Conservation (phyloP, 2,329 filamentous ascomycete genomes). For the Sporothrix inflata region DNA sequence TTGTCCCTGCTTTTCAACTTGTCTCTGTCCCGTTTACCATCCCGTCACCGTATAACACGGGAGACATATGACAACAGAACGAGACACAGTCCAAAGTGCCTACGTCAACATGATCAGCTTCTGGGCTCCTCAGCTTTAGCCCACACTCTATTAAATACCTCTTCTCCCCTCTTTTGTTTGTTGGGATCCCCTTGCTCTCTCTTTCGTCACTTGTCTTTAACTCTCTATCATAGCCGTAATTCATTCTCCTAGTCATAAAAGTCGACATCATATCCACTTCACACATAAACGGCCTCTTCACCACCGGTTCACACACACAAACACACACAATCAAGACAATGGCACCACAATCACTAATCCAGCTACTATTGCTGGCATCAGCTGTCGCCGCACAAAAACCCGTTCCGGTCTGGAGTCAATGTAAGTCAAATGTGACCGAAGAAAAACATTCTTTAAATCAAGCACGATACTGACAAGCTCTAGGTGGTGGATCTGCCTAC, state of each 20-base stretch:
- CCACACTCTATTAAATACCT: neutral
- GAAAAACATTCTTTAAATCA: too few relatives aligned
- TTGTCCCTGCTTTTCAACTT: slow-evolving; percentile 7
- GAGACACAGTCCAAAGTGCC: neutral
- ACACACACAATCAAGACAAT: neutral
- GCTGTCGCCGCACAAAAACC: neutral
- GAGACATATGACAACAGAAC: neutral
- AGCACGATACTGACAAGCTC: neutral
- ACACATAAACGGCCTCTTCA: neutral
- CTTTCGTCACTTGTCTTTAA: neutral
- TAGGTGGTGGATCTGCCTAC: slow-evolving; percentile 12
- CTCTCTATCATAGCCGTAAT: neutral
- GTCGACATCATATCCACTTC: neutral
- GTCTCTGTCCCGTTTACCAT: too few relatives aligned
- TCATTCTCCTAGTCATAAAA: neutral
- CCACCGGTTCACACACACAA: neutral
- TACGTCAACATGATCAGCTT: neutral
- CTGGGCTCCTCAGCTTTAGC: too few relatives aligned
- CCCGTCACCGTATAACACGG: neutral
- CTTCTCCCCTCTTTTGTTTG: neutral
- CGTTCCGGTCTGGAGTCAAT: slow-evolving; percentile 20
- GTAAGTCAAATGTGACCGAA: neutral
- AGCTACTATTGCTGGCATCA: slow-evolving; percentile 1
- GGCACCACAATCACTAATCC: slow-evolving; percentile 1
- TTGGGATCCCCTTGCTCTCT: neutral